These are phyloP conservation scores for Zoysia pacifica DNA, from an alignment of 176 grass and related monocot species.

Conservation along the genomic window DNA sequence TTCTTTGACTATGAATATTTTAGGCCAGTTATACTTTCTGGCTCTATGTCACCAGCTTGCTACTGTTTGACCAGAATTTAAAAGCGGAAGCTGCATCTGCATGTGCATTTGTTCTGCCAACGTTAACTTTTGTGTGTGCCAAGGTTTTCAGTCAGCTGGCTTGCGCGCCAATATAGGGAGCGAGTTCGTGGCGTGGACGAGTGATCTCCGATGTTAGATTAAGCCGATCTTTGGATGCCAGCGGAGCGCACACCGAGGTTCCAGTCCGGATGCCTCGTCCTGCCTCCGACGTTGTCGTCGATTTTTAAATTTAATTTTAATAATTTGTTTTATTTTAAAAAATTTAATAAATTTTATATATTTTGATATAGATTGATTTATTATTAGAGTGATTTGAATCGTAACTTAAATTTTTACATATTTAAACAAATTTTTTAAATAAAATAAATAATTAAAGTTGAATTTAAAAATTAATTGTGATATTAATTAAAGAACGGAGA, in stretches of 20 bases:
- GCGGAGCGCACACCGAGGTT: not conserved
- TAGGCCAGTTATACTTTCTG: not conserved
- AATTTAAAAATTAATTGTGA: no score
- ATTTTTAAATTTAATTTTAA: no score
- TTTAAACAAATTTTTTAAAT: no score
- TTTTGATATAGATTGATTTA: no score
- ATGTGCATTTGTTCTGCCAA: constrained; percentile 33
- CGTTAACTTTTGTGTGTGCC: constrained; percentile 15
- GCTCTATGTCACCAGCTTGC: not conserved
- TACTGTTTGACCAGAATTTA: constrained; percentile 30
- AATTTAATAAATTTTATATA: no score
- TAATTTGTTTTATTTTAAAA: no score
- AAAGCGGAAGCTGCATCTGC: not conserved
- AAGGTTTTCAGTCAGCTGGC: constrained; percentile 26
- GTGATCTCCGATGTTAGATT: not conserved
- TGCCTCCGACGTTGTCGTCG: no score
- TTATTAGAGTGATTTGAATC: no score
- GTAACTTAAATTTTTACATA: no score
- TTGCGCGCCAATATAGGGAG: constrained; percentile 25
- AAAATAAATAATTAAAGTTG: no score
- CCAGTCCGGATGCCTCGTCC: not conserved
- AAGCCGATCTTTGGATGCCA: not conserved
- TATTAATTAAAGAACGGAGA: no score
- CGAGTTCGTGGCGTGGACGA: constrained; percentile 8
- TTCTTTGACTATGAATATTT: constrained; percentile 31